Conservation (phyloP, 148 eudicot genomes). For the Cornus suecica region DNA sequence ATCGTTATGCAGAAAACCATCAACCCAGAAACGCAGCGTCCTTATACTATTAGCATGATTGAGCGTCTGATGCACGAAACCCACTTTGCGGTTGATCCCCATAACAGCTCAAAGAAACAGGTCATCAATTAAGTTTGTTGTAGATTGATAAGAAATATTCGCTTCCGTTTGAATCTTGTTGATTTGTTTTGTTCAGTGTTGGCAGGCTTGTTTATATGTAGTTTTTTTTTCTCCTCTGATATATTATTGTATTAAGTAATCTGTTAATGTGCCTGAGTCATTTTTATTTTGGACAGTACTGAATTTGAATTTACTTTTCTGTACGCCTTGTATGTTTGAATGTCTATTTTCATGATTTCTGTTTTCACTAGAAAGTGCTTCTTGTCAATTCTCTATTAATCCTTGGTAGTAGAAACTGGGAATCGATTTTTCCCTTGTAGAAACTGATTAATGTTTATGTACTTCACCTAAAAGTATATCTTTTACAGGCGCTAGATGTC, state of each 20-base stretch:
- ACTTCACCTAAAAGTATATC: slow-evolving; percentile 1
- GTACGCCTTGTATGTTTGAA: neutral
- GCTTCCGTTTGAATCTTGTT: too few relatives aligned
- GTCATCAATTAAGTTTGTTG: slow-evolving; percentile 21
- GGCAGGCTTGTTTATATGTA: neutral
- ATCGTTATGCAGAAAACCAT: slow-evolving; percentile 94
- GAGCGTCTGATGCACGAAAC: slow-evolving; percentile 98
- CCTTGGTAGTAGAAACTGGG: neutral
- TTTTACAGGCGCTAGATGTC: slow-evolving; percentile 77
- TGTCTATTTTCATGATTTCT: neutral
- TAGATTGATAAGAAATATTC: neutral
- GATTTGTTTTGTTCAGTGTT: neutral
- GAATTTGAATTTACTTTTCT: neutral
- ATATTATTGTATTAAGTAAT: neutral
- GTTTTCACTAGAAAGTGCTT: neutral
- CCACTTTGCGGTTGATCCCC: slow-evolving; percentile 95
- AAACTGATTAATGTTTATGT: neutral
- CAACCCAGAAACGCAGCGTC: slow-evolving; percentile 83
- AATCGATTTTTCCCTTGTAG: neutral
- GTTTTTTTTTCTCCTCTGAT: too few relatives aligned
- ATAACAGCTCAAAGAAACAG: slow-evolving; percentile 93
- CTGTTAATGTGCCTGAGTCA: neutral
- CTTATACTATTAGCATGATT: slow-evolving; percentile 97
- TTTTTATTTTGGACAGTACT: neutral
- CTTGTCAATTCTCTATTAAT: too few relatives aligned